These are phyloP conservation scores for Pyrus hybrid DNA, from an alignment of 331 rosid genomes.

Conservation along the genomic window DNA sequence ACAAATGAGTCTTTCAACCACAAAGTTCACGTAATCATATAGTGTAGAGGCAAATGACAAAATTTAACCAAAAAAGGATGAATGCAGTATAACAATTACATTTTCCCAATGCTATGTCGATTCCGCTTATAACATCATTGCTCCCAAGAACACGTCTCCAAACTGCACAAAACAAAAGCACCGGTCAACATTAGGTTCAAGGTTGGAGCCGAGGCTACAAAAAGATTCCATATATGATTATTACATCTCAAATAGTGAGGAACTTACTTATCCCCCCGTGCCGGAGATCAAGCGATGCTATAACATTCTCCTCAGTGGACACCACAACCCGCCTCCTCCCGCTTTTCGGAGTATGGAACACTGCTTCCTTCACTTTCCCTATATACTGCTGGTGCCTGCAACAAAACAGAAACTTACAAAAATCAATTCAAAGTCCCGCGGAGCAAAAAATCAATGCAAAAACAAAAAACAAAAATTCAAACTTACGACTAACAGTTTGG, in stretches of 20 bases:
- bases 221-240: neutral
- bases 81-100: conserved; percentile 34
- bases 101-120: conserved; percentile 88
- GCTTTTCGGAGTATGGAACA: conserved; percentile 83
- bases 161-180: conserved; percentile 60
- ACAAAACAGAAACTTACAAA: neutral
- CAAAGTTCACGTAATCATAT: neutral
- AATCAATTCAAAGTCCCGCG: neutral
- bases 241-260: neutral
- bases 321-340: conserved; percentile 93
- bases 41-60: neutral
- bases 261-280: conserved; percentile 89
- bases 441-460: neutral
- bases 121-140: conserved; percentile 56
- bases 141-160: conserved; percentile 91
- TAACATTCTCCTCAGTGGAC: conserved; percentile 87
- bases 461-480: neutral
- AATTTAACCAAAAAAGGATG: neutral
- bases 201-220: neutral
- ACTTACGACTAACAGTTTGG: neutral
- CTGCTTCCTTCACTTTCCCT: conserved; percentile 89
- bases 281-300: conserved; percentile 97
- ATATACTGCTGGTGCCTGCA: conserved; percentile 86
- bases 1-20: neutral
- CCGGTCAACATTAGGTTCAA: conserved; percentile 4